Evolutionary conservation across 2,329 filamentous ascomycete genomes (phyloP).

Genomic region (Xylariaceae sp.): DNA sequence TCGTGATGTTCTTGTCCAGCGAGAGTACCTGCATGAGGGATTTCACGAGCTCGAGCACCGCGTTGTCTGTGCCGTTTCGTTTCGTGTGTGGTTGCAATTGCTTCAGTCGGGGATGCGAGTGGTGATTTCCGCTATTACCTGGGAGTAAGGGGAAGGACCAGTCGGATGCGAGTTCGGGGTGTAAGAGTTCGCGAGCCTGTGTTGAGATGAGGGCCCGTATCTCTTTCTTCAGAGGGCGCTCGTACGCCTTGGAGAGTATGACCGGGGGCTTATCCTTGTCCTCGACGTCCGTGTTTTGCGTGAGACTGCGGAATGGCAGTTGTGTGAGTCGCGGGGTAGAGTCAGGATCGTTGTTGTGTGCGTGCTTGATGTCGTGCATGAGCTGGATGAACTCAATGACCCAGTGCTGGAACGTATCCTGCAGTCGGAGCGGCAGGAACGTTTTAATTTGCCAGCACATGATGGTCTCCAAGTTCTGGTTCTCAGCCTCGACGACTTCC

Average conservation of each 20-base stretch:
- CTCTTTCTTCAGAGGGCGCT: conserved; percentile 85
- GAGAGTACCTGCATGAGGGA: conserved; percentile 86
- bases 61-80: conserved; percentile 50
- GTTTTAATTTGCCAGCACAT: conserved; percentile 98
- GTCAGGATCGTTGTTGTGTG: conserved; percentile 47
- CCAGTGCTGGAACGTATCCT: conserved; percentile 86
- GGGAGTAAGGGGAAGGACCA: conserved; percentile 81
- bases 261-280: conserved; percentile 58
- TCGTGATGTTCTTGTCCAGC: conserved; percentile 82
- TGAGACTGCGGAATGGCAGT: conserved; percentile 50
- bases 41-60: conserved; percentile 87
- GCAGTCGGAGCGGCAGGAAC: conserved; percentile 76
- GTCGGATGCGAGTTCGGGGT: conserved; percentile 81
- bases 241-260: conserved; percentile 76
- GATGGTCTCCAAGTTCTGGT: conserved; percentile 79
- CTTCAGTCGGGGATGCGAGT: conserved; percentile 43
- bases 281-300: conserved; percentile 48
- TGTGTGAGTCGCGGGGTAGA: conserved; percentile 56
- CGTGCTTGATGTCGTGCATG: conserved; percentile 83
- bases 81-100: conserved; percentile 22
- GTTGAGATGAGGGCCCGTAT: conserved; percentile 76
- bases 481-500: conserved; percentile 67
- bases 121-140: conserved; percentile 47
- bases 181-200: conserved; percentile 83
- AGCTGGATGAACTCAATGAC: conserved; percentile 90